Evolutionary conservation across 2,329 filamentous ascomycete species (phyloP).

Genomic region (Claviceps quebecensis): DNA sequence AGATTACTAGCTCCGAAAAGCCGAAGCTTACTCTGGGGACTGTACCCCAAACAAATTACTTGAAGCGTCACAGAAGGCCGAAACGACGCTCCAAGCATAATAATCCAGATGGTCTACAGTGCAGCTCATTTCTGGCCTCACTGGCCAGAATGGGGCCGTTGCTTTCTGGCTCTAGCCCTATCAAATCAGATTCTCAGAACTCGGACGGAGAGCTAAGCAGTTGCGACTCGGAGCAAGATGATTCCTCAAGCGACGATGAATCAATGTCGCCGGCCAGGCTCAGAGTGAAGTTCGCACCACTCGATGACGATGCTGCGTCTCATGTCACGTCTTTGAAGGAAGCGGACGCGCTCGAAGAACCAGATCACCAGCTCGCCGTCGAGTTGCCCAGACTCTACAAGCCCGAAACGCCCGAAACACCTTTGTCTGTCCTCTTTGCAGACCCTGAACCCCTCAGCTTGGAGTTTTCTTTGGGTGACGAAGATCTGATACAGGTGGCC

Average conservation of each 20-base stretch:
- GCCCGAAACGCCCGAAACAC: constrained; percentile 32
- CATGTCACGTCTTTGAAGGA: constrained; percentile 38
- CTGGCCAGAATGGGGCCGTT: constrained; percentile 15
- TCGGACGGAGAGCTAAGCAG: constrained; percentile 37
- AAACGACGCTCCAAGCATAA: constrained; percentile 21
- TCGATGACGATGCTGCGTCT: constrained; percentile 40
- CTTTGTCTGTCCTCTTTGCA: constrained; percentile 42
- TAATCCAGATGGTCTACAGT: constrained; percentile 8
- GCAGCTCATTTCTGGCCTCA: constrained; percentile 14
- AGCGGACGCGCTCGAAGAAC: constrained; percentile 29
- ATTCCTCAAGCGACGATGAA: constrained; percentile 35
- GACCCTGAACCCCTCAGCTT: constrained; percentile 40
- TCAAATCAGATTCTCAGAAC: constrained; percentile 20
- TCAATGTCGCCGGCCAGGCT: constrained; percentile 36
- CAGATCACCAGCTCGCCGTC: constrained; percentile 31
- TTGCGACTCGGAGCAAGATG: constrained; percentile 40
- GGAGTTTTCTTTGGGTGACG: constrained; percentile 34
- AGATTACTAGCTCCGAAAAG: constrained; percentile 18
- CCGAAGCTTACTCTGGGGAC: constrained; percentile 17
- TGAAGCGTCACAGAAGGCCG: constrained; percentile 31
- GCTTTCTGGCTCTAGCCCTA: constrained; percentile 19
- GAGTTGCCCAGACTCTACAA: constrained; percentile 36
- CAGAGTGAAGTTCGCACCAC: constrained; percentile 24
- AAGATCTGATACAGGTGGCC: constrained; percentile 51
- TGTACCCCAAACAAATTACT: constrained; percentile 33